phyloP scores from a whole-genome alignment of 2,329 filamentous ascomycete genomes.

The Pseudogymnoascus sp. region DNA sequence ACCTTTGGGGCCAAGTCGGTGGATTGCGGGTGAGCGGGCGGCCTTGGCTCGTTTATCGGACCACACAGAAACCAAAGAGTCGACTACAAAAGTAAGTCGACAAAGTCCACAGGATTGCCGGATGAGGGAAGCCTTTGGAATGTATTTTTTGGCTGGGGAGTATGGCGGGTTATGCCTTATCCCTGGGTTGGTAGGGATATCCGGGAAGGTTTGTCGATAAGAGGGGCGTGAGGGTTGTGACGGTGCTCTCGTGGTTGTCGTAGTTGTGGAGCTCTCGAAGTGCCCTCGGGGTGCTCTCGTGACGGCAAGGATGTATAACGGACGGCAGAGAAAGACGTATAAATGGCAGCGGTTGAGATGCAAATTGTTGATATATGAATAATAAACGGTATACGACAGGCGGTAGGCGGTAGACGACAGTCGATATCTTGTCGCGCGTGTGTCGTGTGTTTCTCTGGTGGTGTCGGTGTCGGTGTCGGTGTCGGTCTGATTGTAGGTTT shows the following conservation, averaged over 20 bases:
- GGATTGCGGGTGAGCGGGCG: constrained; percentile 11
- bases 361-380: background rate
- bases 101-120: background rate
- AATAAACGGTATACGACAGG: background rate
- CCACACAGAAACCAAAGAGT: background rate
- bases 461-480: background rate
- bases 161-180: too few species aligned
- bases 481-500: background rate
- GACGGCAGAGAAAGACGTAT: too few species aligned
- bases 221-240: background rate
- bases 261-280: too few species aligned
- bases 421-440: background rate
- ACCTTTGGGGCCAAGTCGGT: constrained; percentile 8
- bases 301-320: too few species aligned
- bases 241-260: background rate
- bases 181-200: background rate
- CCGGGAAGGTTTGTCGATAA: background rate
- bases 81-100: background rate
- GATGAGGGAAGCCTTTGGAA: constrained; percentile 6
- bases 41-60: constrained; percentile 4
- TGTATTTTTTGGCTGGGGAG: background rate
- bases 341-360: background rate
- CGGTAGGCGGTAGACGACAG: background rate
- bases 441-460: background rate
- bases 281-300: too few species aligned